phyloP scores from a whole-genome alignment of 805 yeast species.

The Hemisphaericaspora nanyangensis region DNA sequence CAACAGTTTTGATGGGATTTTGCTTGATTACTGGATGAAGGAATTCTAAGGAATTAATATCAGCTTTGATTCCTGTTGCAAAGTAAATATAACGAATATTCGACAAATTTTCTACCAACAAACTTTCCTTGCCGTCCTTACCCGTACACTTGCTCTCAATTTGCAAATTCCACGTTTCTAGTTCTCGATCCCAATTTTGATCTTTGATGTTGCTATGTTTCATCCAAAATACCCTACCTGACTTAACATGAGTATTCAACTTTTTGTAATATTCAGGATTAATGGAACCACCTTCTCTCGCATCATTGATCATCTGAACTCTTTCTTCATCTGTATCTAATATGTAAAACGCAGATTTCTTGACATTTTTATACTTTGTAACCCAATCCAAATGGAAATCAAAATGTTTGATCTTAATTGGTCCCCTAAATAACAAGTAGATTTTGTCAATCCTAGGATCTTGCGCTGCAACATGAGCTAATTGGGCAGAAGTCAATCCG shows the following conservation, averaged over 20 bases:
- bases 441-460: conserved; percentile 26
- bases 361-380: conserved; percentile 43
- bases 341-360: conserved; percentile 41
- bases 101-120: conserved; percentile 1
- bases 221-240: conserved; percentile 26
- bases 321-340: conserved; percentile 41
- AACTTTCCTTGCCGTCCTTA: neutral
- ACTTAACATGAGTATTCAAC: conserved; percentile 24
- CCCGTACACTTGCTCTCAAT: conserved; percentile 4
- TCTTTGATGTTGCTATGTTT: conserved; percentile 23
- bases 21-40: conserved; percentile 22
- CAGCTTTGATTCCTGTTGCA: conserved; percentile 40
- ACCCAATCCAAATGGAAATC: conserved; percentile 50
- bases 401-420: conserved; percentile 42
- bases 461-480: conserved; percentile 35
- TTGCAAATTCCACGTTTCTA: conserved; percentile 21
- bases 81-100: conserved; percentile 33
- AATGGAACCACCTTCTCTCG: conserved; percentile 44
- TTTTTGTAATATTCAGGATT: conserved; percentile 41
- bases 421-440: conserved; percentile 32
- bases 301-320: conserved; percentile 35
- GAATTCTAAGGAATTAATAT: conserved; percentile 25
- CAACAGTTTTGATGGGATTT: conserved; percentile 27
- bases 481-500: conserved; percentile 44
- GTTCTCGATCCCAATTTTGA: conserved; percentile 21